These are phyloP conservation scores for Amaranthus hypochondriacus DNA, from an alignment of 148 eudicot species.

Conservation along the genomic window DNA sequence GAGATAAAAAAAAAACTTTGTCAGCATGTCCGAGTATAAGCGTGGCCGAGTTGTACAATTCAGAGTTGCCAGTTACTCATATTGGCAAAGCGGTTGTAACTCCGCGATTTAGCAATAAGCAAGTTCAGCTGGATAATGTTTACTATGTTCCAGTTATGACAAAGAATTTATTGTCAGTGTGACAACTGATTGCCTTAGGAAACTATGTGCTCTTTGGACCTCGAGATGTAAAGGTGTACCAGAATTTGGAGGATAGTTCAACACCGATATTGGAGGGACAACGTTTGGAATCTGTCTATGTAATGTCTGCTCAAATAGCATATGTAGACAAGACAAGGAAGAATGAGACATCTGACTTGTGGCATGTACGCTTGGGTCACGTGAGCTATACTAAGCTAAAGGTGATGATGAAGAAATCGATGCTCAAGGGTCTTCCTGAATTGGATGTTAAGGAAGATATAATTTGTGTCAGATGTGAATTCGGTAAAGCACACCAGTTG, in stretches of 20 bases:
- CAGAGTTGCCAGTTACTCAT: too few species aligned
- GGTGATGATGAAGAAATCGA: conserved; percentile 6
- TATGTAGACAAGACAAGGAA: background rate
- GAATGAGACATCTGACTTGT: conserved; percentile 8
- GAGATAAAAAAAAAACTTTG: background rate
- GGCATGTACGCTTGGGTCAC: conserved; percentile 11
- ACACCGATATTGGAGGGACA: background rate
- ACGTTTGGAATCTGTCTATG: background rate
- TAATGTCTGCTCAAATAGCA: conserved; percentile 9
- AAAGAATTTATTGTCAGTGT: too few species aligned
- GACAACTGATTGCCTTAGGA: too few species aligned
- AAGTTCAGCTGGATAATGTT: too few species aligned
- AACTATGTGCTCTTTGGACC: too few species aligned
- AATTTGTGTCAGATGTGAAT: background rate
- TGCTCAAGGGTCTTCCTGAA: conserved; percentile 6
- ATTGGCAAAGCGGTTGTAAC: too few species aligned
- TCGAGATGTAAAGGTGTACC: too few species aligned
- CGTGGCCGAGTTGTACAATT: background rate
- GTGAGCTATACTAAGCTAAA: background rate
- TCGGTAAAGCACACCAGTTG: conserved; percentile 4
- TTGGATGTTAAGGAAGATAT: background rate
- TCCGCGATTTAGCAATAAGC: too few species aligned
- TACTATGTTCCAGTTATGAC: too few species aligned
- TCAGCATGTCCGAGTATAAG: background rate
- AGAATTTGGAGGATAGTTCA: background rate